Evolutionary conservation across 495 filamentous ascomycete genomes (phyloP), one percentile per base, ranked within the genome.

Genomic region (Lineolata rhizophorae): DNA sequence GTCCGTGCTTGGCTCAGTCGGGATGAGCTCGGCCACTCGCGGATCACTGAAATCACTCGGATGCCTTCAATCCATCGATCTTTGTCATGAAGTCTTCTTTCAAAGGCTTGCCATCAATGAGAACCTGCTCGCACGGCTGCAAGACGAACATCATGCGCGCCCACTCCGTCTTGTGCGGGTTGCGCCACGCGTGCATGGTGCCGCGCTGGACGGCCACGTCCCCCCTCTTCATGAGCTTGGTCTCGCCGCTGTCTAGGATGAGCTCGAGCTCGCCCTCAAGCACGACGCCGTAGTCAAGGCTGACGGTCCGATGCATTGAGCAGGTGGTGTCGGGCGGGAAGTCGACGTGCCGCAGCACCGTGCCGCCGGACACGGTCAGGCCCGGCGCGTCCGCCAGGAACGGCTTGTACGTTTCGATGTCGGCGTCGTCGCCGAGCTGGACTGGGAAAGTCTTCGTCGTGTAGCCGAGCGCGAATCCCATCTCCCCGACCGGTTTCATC

Each of bases 241-340:
- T 43, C 33, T 47, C 48, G 9, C 48, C 48, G 21, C 35, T 38
- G 29, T 51, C 48, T 25, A 51, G 29, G 2, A 49, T 20, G 3
- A 46, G 19, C 25, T 49, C 48, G 2, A 51, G 28, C 29, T 47
- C 47, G 2, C 48, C 48, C 28, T 51, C 46, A 4, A 51, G 38
- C 1, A 51, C 46, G 19, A 51, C 40, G 21, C 43, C 46, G 33
- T 51, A 51, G 27, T 51, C 48, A 15, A 44, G 34, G 9, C 36
- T 42, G 11, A 49, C 38, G 1, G 48, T 49, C 16, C 48, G 40
- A 31, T 51, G 48, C 44, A 51, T 49, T 4, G 48, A 38, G 19
- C 38, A 45, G 15, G 30, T 35, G n/a, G 18, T 14, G 2, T 41
- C 46, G 2, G 48, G 47, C 15, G 16, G 18, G 28, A 45, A 35